Evolutionary conservation across 805 yeast genomes (phyloP).

Genomic region (Pichia sporocuriosa): DNA sequence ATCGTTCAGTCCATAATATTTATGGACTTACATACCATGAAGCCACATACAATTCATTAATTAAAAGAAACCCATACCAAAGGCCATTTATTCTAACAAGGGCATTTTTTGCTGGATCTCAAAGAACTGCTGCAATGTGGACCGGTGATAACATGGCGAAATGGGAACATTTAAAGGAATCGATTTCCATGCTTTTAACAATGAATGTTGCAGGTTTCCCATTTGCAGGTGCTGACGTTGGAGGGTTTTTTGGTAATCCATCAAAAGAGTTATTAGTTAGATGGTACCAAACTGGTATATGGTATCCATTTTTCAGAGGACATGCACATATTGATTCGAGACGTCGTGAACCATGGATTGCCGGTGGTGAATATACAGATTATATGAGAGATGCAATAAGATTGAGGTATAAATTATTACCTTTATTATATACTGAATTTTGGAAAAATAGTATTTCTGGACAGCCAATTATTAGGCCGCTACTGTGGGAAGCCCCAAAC

Average conservation of each 20-base stretch:
- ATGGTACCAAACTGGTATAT: conserved; percentile 95
- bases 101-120: conserved; percentile 86
- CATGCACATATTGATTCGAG: conserved; percentile 94
- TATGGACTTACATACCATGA: conserved; percentile 78
- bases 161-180: conserved; percentile 78
- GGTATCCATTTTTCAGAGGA: conserved; percentile 94
- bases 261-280: conserved; percentile 70
- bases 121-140: conserved; percentile 91
- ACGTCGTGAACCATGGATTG: conserved; percentile 89
- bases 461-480: conserved; percentile 63
- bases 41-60: conserved; percentile 65
- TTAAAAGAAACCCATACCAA: conserved; percentile 40
- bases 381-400: conserved; percentile 63
- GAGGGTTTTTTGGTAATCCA: conserved; percentile 94
- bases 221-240: conserved; percentile 93
- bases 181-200: conserved; percentile 84
- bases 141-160: conserved; percentile 93
- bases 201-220: conserved; percentile 82
- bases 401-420: conserved; percentile 70
- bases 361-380: conserved; percentile 65
- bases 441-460: conserved; percentile 55
- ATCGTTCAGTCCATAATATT: conserved; percentile 83
- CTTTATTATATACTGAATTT: conserved; percentile 76
- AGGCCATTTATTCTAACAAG: conserved; percentile 89
- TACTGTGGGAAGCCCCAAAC: conserved; percentile 50